These are phyloP conservation scores for Pseudogymnoascus sp. DNA, from an alignment of 2,329 filamentous ascomycete genomes.

Conservation along the genomic window DNA sequence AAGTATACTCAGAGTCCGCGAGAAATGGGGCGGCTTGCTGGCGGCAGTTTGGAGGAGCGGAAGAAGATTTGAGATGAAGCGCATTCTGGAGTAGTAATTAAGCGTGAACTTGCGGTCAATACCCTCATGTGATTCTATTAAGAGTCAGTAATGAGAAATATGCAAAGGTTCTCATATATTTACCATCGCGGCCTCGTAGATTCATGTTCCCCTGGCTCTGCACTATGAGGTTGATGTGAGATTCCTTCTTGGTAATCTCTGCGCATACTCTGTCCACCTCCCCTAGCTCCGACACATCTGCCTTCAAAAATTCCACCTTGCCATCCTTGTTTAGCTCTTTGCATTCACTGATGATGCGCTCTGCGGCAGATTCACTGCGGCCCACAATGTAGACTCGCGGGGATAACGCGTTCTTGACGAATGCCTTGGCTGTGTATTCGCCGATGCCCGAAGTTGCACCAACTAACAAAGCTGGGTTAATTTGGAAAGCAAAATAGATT, in stretches of 20 bases:
- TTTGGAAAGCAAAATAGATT: not conserved
- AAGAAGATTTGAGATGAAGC: constrained; percentile 49
- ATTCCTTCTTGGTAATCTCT: constrained; percentile 43
- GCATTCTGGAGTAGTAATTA: constrained; percentile 49
- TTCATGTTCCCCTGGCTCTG: constrained; percentile 42
- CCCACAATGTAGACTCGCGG: constrained; percentile 43
- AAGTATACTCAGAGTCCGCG: constrained; percentile 49
- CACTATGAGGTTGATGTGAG: constrained; percentile 47
- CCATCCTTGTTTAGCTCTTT: constrained; percentile 37
- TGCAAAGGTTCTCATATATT: not conserved
- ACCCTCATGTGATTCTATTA: constrained; percentile 23
- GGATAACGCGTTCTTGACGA: constrained; percentile 34
- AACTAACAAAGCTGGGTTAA: constrained; percentile 14
- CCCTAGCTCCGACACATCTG: constrained; percentile 40
- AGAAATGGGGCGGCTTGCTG: constrained; percentile 35
- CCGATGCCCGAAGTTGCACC: constrained; percentile 46
- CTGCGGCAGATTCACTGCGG: constrained; percentile 34
- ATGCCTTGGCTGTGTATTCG: constrained; percentile 38
- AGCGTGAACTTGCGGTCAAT: constrained; percentile 24
- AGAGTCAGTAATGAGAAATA: not conserved
- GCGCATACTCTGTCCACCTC: constrained; percentile 42
- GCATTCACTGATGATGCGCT: constrained; percentile 37
- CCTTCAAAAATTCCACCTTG: constrained; percentile 37
- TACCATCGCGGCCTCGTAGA: constrained; percentile 22
- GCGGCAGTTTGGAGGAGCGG: constrained; percentile 37